Base-by-base conservation (phyloP, 345 rosid genomes). In the Combretum micranthum region DNA sequence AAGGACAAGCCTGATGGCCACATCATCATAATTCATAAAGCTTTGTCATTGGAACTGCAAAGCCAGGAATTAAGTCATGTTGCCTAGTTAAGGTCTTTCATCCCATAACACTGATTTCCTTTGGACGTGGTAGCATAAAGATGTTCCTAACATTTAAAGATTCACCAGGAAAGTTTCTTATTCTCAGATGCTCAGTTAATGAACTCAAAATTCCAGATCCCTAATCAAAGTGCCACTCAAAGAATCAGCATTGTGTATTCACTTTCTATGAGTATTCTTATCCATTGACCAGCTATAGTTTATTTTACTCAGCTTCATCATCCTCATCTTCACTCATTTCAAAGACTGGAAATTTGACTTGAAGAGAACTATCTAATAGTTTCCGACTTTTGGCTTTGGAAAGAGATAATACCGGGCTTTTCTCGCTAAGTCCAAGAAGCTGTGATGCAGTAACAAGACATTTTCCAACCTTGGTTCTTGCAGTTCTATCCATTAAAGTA, bases 241-340 rank as follows among this genome's bases (percentile, higher is more conserved):
- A 32, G 39, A 7, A 32, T 32, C 39, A 32, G 39, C 10, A 32
- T 32, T 5, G 39, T 32, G 42, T 55, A 49, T 39, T 37, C 26
- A 26, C 25, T 62, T 43, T 44, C 49, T 25, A 37, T 11, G 44
- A 47, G 43, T 51, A 48, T 25, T 55, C 53, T 60, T 20, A 49
- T 45, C 16, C 25, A 17, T 11, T 15, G 22, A 10, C 32, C 53
- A 45, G 17, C 44, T 21, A 19, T 12, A 23, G 45, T 47, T 20
- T 53, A 20, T 49, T 42, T 46, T 57, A 39, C 46, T 52, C 62
- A 51, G 67, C 37, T 67, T 61, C 68, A 55, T 69, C 71, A 26
- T 72, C 82, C 3, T 48, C 64, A 67, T 57, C 61, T 20, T 70
- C 72, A 16, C 83, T 72, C 16, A 82, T 68, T 60, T 82, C 84